These are phyloP conservation scores for Lactarius pseudohatsudake DNA, from an alignment of 768 basidiomycete genomes.

Conservation along the genomic window DNA sequence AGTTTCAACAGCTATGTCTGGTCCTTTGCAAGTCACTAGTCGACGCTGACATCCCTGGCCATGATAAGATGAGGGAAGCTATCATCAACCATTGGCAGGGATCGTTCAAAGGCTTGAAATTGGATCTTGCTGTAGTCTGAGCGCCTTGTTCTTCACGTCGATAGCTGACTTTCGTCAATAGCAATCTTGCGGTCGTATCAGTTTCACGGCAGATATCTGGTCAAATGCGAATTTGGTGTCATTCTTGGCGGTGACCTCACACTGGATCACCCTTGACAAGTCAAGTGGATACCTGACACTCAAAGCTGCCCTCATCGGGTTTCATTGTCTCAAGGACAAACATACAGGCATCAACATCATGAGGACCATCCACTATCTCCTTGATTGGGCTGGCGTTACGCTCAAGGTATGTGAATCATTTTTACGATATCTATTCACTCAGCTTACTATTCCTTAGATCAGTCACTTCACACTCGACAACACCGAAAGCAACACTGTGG, in stretches of 20 bases:
- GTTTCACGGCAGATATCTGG: neutral
- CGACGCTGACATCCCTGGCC: too few relatives aligned
- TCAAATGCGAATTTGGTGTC: neutral
- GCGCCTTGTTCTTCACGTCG: too few relatives aligned
- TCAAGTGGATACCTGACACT: neutral
- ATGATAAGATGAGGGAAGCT: neutral
- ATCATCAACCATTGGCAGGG: neutral
- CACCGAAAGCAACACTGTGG: too few relatives aligned
- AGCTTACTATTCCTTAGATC: too few relatives aligned
- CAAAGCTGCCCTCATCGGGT: too few relatives aligned
- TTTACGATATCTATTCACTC: too few relatives aligned
- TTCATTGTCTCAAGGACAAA: constrained; percentile 1
- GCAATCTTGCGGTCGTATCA: neutral
- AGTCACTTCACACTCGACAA: too few relatives aligned
- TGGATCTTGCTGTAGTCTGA: neutral
- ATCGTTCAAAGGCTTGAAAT: neutral
- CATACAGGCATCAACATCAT: too few relatives aligned
- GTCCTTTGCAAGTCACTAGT: too few relatives aligned
- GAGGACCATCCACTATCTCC: neutral
- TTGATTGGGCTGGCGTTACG: neutral
- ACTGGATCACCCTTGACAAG: neutral
- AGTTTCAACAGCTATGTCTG: too few relatives aligned
- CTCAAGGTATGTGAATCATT: too few relatives aligned
- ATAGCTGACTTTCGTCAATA: too few relatives aligned
- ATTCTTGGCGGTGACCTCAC: neutral